A percentile compares a stretch with the other conserved stretches of the same genome.
phyloP scores from a whole-genome alignment of 805 yeast species.

The Metschnikowia rubicola region DNA sequence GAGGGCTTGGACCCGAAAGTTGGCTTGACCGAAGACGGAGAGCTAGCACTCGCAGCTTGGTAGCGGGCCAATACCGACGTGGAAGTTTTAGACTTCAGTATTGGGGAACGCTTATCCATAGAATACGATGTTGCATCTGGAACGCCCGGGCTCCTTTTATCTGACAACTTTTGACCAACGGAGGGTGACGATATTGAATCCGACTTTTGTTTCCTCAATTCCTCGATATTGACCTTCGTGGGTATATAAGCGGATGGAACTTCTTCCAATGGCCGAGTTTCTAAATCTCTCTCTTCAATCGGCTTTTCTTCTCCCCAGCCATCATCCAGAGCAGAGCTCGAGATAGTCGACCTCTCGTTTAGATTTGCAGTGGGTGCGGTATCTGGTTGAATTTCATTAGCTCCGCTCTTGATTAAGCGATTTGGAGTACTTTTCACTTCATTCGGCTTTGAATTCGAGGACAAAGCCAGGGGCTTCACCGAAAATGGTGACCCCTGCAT shows the following conservation, averaged over 20 bases:
- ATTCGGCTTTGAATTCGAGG: neutral
- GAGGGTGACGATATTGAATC: slow-evolving; percentile 39
- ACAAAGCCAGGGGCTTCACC: neutral
- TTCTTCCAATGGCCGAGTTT: slow-evolving; percentile 46
- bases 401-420: neutral
- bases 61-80: slow-evolving; percentile 50
- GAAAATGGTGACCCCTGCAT: neutral
- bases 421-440: neutral
- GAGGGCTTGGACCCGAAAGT: neutral
- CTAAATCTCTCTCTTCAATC: slow-evolving; percentile 51
- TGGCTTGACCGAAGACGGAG: slow-evolving; percentile 7
- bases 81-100: slow-evolving; percentile 60
- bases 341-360: slow-evolving; percentile 16
- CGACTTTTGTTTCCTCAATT: slow-evolving; percentile 48
- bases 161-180: neutral
- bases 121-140: neutral
- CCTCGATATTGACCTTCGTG: slow-evolving; percentile 56
- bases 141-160: neutral
- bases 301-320: slow-evolving; percentile 74
- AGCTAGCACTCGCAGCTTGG: slow-evolving; percentile 32
- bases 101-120: slow-evolving; percentile 52
- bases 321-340: slow-evolving; percentile 34
- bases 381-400: neutral
- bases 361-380: neutral
- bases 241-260: slow-evolving; percentile 65